These are phyloP conservation scores for Silene latifolia DNA, from an alignment of 148 eudicot species.

Conservation along the genomic window DNA sequence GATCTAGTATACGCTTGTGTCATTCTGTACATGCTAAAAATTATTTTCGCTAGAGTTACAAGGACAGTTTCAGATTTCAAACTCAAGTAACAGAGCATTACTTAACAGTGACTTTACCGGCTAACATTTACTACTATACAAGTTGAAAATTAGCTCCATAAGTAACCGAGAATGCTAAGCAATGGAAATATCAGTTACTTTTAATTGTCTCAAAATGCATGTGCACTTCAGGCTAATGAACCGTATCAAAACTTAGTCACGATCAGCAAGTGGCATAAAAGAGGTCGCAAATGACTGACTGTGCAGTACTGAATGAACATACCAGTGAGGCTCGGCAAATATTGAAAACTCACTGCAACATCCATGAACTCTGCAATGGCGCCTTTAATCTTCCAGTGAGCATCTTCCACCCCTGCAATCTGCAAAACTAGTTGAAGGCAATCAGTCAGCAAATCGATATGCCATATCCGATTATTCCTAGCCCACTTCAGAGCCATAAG, in stretches of 20 bases:
- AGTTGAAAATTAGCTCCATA: conserved; percentile 13
- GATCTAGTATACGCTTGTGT: not conserved
- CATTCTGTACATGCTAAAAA: not conserved
- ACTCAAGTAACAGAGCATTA: not conserved
- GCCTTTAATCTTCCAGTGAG: too few species aligned
- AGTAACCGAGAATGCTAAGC: conserved; percentile 10
- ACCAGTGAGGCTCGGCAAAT: too few species aligned
- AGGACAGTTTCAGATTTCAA: not conserved
- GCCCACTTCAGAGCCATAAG: too few species aligned
- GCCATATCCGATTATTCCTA: too few species aligned
- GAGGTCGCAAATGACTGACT: not conserved
- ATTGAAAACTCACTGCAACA: too few species aligned
- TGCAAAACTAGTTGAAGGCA: too few species aligned
- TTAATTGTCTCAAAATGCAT: conserved; percentile 12
- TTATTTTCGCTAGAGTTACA: not conserved
- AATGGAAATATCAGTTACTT: conserved; percentile 16
- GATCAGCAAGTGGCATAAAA: not conserved
- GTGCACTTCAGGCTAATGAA: conserved; percentile 1
- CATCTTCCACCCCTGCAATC: too few species aligned
- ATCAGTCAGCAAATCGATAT: too few species aligned
- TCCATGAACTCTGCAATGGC: too few species aligned
- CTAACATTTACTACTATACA: conserved; percentile 9
- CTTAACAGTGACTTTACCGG: not conserved
- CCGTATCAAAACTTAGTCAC: not conserved
- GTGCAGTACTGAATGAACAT: too few species aligned